phyloP scores from a whole-genome alignment of 2,329 filamentous ascomycete genomes.

The Aspergillus phoenicis region DNA sequence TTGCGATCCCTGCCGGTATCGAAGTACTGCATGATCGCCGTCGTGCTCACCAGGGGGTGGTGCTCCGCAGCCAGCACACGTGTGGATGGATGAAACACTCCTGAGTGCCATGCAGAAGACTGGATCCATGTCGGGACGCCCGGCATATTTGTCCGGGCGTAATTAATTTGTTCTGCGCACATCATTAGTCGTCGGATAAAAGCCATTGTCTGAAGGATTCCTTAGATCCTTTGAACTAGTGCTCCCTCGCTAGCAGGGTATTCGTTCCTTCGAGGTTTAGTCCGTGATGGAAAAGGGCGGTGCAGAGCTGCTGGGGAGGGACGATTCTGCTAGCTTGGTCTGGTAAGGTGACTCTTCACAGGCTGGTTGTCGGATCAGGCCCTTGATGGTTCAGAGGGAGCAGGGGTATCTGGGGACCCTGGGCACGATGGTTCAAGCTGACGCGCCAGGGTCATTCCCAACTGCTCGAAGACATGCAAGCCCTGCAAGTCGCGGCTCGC shows the following conservation, averaged over 20 bases:
- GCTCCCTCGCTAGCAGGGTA: not conserved
- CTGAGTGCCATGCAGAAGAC: slow-evolving; percentile 6
- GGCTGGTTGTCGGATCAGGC: not conserved
- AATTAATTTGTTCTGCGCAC: slow-evolving; percentile 1
- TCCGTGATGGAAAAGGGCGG: not conserved
- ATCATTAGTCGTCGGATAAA: not conserved
- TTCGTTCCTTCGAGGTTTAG: not conserved
- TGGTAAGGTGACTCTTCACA: not conserved
- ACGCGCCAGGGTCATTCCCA: not conserved
- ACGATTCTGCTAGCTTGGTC: not conserved
- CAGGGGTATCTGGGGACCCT: not conserved
- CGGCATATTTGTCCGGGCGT: slow-evolving; percentile 8
- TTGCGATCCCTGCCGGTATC: not conserved
- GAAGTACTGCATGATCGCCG: slow-evolving; percentile 10
- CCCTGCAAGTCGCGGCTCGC: not conserved
- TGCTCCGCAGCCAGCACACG: slow-evolving; percentile 14
- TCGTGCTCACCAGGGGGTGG: not conserved
- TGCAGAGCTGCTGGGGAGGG: not conserved
- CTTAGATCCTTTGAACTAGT: not conserved
- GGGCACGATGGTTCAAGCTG: too few species aligned
- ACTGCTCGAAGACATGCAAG: not conserved
- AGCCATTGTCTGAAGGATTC: not conserved
- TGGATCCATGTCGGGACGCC: not conserved
- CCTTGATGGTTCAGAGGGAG: not conserved
- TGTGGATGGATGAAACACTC: slow-evolving; percentile 15